Base-by-base conservation (phyloP, 768 basidiomycete genomes). In the Punctularia strigosozonata region DNA sequence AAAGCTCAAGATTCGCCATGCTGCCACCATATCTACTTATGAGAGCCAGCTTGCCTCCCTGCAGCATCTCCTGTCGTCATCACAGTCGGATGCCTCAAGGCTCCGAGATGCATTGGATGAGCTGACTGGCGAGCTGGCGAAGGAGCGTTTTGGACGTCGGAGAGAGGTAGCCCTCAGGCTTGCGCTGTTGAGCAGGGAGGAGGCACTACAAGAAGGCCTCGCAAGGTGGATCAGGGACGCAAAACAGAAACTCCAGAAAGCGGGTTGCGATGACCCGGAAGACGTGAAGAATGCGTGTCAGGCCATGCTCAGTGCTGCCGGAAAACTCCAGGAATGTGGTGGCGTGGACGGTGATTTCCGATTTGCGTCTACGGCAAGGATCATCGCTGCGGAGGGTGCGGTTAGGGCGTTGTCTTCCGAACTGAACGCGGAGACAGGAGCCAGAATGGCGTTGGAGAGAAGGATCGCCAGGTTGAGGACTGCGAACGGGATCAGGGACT, bases 101-200 rank as follows among this genome's bases (percentile, higher is more conserved):
- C 58, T 87, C n/a, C 72, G 79, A 4, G 52, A 53, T 21, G 71
- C 72, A 1, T 58, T 89, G 14, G 83, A 86, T 43, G 77, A 83
- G 31, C 59, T 86, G 0, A 77, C 79, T 0, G 73, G 76, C 25
- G 80, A 86, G 38, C 62, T 84, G 22, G 67, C 77, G 25, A 73
- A 77, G 21, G 86, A 87, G 52, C 64, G 69, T 0, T 82, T 74
- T 42, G 85, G 83, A 3, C 69, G 86, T 14, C 61, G 86, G 18
- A 63, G 80, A 24, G 86, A 90, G 49, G 69, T 86, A 1, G 63
- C 71, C 0, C 50, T 86, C 20, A 60, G 85, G 8, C 69, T 89
- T 2, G 63, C 67, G 1, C 60, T 84, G 47, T 59, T 79, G 2
- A 65, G 66, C 0, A 60, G 81, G n/a, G 84, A 87, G 49, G 81